Base-by-base conservation (phyloP, 805 yeast species). In the Clavispora vitiphila region DNA sequence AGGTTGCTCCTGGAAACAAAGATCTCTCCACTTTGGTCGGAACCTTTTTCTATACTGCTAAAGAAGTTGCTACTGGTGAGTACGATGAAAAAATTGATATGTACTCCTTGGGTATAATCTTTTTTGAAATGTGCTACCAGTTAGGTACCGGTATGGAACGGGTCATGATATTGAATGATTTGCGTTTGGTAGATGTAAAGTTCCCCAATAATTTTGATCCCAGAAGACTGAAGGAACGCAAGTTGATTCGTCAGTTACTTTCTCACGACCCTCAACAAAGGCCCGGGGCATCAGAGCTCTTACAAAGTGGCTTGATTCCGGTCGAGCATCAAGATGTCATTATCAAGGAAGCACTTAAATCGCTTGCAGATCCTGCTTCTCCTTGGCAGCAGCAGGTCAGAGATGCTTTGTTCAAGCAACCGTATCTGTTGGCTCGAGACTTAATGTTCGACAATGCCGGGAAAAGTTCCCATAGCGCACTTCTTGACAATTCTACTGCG, bases 351-450 rank as follows among this genome's bases (percentile, higher is more conserved):
- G 96, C 96, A 0, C 68, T 93, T 49, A 80, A 81, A 49, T 86
- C 89, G 22, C 64, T 93, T 43, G 84, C 96, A 0, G 90, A 89
- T 58, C 91, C 96, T 0, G 80, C 93, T 0, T 86, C 96, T 0
- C 90, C 96, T 1, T 89, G 96, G 95, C 93, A 90, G 50, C 86
- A 81, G 48, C 95, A 89, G 59, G 96, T 93, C 0, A 76, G 96
- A 55, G 85, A 83, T 40, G 84, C 93, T 0, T 65, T 93, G 26
- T 93, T 93, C 60, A 73, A 85, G 12, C 95, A 87, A 53, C 89
- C 96, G 0, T 83, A 88, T 53, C 82, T 83, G 60, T 72, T 86
- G 44, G 96, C 96, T 0, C 81, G 83, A 49, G 96, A 88, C 59
- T 76, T 88, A 11, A 68, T 93, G 46, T 93, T 85, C 61, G 98